Base-by-base conservation (phyloP, 106 monocot species). In the Vanilla planifolia region DNA sequence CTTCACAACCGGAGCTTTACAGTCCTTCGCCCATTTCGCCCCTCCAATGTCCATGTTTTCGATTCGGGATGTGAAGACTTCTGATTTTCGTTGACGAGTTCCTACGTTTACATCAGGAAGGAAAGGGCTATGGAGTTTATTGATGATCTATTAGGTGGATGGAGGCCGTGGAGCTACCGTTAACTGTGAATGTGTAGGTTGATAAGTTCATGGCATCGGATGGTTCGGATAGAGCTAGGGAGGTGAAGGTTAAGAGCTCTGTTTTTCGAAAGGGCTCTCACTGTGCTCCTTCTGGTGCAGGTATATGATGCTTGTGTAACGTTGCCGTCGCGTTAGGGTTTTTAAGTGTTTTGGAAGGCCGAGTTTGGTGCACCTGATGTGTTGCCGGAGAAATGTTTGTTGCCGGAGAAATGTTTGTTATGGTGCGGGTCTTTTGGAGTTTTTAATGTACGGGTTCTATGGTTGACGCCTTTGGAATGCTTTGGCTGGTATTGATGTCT, bases 301-400 rank as follows among this genome's bases (percentile, higher is more conserved):
- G 57, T 57, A 57, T n/a, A n/a, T 57, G 57, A 21, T 29, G 21
- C 28, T 57, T 34, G 34, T 35, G 9, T 57, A 35, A 57, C 35
- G 14, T 34, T 36, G 34, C 7, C 15, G 6, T 6, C 55, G 8
- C 14, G 8, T 57, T 36, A 2, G 17, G 35, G 5, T 10, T 15
- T 53, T 53, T 32, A 15, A 4, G 29, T 32, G 53, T 30, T 32
- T 32, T 4, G 1, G 47, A 22, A 15, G 53, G 1, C n/a, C 16
- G 6, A 9, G 3, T 53, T 53, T 5, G 40, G 51, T 51, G 51
- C 28, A 3, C 27, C 25, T 25, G n/a, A 51, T 26, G 19, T 51
- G 3, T 51, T 5, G 28, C 32, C 32, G 4, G 3, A 32, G 30
- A 32, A 14, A 15, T 53, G 11, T n/a, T 40, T 53, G 24, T 3